phyloP scores from a whole-genome alignment of 106 monocot species.

The Acorus calamus region DNA sequence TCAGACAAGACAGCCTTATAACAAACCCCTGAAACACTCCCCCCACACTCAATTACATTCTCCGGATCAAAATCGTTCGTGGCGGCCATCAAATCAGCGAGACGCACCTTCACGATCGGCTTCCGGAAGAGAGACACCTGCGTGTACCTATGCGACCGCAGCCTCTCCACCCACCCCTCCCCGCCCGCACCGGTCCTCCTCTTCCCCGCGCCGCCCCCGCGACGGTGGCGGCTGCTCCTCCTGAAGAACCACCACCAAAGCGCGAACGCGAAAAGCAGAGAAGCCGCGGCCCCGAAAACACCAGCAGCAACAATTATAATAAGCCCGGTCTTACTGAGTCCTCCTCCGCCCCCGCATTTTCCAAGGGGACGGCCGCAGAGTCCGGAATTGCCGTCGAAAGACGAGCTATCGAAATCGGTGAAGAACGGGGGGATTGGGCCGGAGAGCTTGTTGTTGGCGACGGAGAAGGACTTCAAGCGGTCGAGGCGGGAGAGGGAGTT shows the following conservation, averaged over 20 bases:
- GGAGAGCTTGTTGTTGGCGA: conserved; percentile 12
- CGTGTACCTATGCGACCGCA: conserved; percentile 34
- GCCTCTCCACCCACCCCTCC: conserved; percentile 56
- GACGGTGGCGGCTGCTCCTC: neutral
- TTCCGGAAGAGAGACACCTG: conserved; percentile 80
- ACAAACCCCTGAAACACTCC: conserved; percentile 41
- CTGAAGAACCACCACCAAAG: conserved; percentile 14
- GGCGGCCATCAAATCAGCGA: conserved; percentile 72
- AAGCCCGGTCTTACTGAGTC: conserved; percentile 11
- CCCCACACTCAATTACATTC: conserved; percentile 35
- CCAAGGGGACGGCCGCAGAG: conserved; percentile 19
- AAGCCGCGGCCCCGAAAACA: conserved; percentile 14
- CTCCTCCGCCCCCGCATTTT: conserved; percentile 7
- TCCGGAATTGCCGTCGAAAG: conserved; percentile 12
- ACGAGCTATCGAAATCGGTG: conserved; percentile 4
- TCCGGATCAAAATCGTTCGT: conserved; percentile 49
- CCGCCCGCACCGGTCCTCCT: neutral
- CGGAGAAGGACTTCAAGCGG: conserved; percentile 11
- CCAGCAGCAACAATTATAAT: conserved; percentile 17
- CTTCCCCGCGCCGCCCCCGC: neutral
- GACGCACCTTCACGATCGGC: conserved; percentile 76
- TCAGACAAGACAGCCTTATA: conserved; percentile 68
- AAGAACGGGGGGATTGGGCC: conserved; percentile 9
- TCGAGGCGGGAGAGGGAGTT: conserved; percentile 18
- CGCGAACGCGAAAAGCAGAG: conserved; percentile 8